A percentile compares a stretch with the other conserved stretches of the same genome.
Conservation (phyloP, 2,329 filamentous ascomycete genomes). For the Cadophora sp. region DNA sequence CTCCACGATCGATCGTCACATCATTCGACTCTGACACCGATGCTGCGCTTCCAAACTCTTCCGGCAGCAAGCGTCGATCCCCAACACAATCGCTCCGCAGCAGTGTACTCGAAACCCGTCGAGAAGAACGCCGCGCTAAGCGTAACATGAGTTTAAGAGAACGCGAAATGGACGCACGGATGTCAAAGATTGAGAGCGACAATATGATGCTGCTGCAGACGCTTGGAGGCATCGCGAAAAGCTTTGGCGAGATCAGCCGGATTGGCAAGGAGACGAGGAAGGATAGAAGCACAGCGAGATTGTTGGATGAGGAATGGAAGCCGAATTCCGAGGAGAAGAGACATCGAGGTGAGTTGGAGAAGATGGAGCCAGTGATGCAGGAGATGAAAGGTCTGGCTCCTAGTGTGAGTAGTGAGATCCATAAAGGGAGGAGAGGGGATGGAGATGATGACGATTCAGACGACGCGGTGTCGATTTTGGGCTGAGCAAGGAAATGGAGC, state of each 20-base stretch:
- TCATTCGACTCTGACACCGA: conserved; percentile 17
- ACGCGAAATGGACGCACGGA: conserved; percentile 35
- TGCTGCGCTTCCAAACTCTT: not conserved
- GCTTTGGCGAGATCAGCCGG: conserved; percentile 30
- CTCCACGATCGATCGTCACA: conserved; percentile 1
- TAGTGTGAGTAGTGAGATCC: conserved; percentile 27
- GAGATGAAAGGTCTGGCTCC: conserved; percentile 25
- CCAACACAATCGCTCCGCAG: conserved; percentile 12
- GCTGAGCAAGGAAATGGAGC: not conserved
- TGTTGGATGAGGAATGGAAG: conserved; percentile 1
- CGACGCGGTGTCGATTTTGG: conserved; percentile 8
- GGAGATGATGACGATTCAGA: not conserved
- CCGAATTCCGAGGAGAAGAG: conserved; percentile 1
- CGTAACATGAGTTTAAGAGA: conserved; percentile 31
- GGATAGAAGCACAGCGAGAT: conserved; percentile 11
- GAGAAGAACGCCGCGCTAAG: conserved; percentile 32
- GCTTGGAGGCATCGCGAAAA: conserved; percentile 33
- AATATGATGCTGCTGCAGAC: conserved; percentile 36
- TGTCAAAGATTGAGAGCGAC: conserved; percentile 39
- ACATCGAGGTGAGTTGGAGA: conserved; percentile 16
- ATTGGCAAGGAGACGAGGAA: conserved; percentile 13
- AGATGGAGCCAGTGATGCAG: conserved; percentile 29
- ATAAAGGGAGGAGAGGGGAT: not conserved
- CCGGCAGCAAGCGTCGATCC: not conserved
- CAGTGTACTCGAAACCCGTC: conserved; percentile 17